Percentiles rank a stretch among this genome's conserved stretches.
phyloP scores from a whole-genome alignment of 2,329 filamentous ascomycete genomes.

The Apiospora rasikravindrae region DNA sequence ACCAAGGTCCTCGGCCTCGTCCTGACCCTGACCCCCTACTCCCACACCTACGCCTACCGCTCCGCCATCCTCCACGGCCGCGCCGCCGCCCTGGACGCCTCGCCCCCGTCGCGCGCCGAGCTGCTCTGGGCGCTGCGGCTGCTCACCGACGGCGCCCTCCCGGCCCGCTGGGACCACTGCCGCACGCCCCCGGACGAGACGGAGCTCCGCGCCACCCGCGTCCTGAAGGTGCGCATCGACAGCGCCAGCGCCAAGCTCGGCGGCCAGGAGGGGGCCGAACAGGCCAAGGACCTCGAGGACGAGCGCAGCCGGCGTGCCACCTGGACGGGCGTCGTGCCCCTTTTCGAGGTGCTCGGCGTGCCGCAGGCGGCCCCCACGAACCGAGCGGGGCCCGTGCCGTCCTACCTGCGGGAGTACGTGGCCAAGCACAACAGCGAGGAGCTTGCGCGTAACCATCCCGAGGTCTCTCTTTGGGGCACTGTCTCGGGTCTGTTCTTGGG shows the following conservation, averaged over 20 bases:
- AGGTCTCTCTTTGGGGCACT: too few relatives aligned
- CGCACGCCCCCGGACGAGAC: neutral
- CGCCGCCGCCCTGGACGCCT: neutral
- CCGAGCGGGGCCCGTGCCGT: too few relatives aligned
- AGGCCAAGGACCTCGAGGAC: neutral
- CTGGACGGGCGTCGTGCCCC: neutral
- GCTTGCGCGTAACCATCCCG: too few relatives aligned
- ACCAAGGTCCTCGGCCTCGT: neutral
- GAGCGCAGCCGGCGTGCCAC: neutral
- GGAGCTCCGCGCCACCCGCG: neutral
- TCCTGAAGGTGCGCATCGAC: neutral
- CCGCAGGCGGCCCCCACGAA: too few relatives aligned
- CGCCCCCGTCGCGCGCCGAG: neutral
- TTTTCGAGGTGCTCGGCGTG: too few relatives aligned
- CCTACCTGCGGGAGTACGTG: too few relatives aligned
- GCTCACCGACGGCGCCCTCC: neutral
- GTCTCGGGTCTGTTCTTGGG: too few relatives aligned
- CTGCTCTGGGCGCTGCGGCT: neutral
- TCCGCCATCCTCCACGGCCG: neutral
- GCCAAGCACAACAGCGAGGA: too few relatives aligned
- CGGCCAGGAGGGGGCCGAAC: neutral
- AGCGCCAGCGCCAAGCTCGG: neutral
- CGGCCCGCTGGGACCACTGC: neutral
- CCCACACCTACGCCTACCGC: neutral
- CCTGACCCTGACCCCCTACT: neutral